Percentiles rank a stretch among this genome's conserved stretches.
Evolutionary conservation across 306 rosid species (phyloP).

Genomic region (Purshia tridentata): DNA sequence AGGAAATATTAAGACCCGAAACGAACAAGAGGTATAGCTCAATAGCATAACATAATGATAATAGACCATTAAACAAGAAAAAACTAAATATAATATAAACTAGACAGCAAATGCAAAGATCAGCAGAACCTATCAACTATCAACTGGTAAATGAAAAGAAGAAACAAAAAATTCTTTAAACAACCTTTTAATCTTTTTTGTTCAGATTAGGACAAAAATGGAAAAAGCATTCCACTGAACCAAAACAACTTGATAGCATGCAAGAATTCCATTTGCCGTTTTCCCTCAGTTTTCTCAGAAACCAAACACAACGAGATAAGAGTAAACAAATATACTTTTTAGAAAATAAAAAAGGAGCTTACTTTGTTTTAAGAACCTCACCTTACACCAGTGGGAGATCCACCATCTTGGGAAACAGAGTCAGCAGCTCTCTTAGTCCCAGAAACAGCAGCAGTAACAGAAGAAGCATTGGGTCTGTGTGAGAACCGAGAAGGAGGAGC

Average conservation of each 20-base stretch:
- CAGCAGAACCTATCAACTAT: not conserved
- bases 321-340: not conserved
- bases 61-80: not conserved
- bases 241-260: not conserved
- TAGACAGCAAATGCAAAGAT: not conserved
- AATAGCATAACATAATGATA: not conserved
- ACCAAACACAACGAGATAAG: not conserved
- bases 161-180: not conserved
- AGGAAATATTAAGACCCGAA: not conserved
- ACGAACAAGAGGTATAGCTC: not conserved
- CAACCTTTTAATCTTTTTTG: not conserved
- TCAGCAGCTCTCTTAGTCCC: conserved; percentile 73
- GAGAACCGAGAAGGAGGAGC: conserved; percentile 42
- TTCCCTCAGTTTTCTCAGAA: conserved; percentile 1
- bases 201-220: not conserved
- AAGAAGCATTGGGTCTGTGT: conserved; percentile 26
- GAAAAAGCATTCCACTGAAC: not conserved
- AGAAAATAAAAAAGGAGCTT: not conserved
- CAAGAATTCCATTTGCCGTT: not conserved
- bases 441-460: conserved; percentile 39
- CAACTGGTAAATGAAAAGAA: not conserved
- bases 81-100: not conserved
- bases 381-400: conserved; percentile 58
- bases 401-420: conserved; percentile 49
- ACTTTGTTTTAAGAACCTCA: conserved; percentile 15